Base-by-base conservation (phyloP, 352 stramenopile genomes). In the Peronosclerospora sorghi region DNA sequence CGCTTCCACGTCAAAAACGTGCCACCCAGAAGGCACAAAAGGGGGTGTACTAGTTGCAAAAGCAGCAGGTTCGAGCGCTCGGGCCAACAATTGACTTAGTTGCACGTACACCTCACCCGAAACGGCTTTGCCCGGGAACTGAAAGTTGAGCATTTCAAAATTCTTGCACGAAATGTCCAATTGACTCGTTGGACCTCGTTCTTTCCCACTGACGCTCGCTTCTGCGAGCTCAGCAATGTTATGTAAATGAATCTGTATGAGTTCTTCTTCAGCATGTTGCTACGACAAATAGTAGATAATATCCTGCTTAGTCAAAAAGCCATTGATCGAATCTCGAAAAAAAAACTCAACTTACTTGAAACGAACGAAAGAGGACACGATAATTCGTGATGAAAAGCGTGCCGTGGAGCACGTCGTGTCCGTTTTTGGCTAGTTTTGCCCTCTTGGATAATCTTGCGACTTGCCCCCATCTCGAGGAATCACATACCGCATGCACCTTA, bases 91-190 rank as follows among this genome's bases (percentile, higher is more conserved):
- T 28, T 86, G 73, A 39, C 62, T 82, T 40, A 86, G 65, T 26
- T 74, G 67, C 18, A 86, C 71, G 44, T 72, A 89, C 2, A 83
- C 51, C 14, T 89, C 71, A 1, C 69, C 69, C 1, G 74, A 83
- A 6, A 65, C 73, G 2, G 63, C 38, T 19, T 89, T 74, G 20
- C 60, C 68, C 0, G 74, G 72, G 26, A 89, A 89, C 27, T 76
- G 74, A 37, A 89, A 86, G 32, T 77, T 82, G 17, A 88, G 46
- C 28, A 92, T 65, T 40, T 84, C 67, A 49, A 92, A 89, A 44
- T 88, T 92, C 51, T 92, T 92, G 68, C 76, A 89, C 32, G 79
- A 74, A 45, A 91, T 61, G 58, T 91, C 76, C 32, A 91, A 54
- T 44, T 84, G 73, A 42, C 66, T 83, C 64, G 73, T 68, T 20